These are phyloP conservation scores for Tetrapisispora pingtungensis DNA, from an alignment of 805 yeast species.

Conservation along the genomic window DNA sequence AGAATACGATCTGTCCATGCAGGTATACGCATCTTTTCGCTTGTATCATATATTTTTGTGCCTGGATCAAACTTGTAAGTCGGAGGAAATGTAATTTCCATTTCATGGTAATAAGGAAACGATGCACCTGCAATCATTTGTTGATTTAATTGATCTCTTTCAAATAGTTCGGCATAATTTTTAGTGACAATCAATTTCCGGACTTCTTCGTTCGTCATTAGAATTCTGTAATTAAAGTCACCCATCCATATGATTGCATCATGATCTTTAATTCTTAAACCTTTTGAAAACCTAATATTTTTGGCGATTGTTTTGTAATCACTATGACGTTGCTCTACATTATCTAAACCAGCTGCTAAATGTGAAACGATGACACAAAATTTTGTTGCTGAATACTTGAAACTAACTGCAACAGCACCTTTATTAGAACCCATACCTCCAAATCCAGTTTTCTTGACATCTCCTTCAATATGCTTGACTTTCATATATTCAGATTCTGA, in stretches of 20 bases:
- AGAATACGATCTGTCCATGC: slow-evolving; percentile 96
- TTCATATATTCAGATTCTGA: slow-evolving; percentile 41
- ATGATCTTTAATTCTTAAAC: slow-evolving; percentile 55
- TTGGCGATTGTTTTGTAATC: slow-evolving; percentile 73
- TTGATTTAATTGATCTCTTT: slow-evolving; percentile 64
- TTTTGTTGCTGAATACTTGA: slow-evolving; percentile 54
- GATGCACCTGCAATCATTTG: slow-evolving; percentile 72
- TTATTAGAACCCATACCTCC: slow-evolving; percentile 83
- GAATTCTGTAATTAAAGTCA: slow-evolving; percentile 81
- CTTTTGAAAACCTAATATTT: slow-evolving; percentile 54
- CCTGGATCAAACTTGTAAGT: slow-evolving; percentile 93
- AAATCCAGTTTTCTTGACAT: slow-evolving; percentile 81
- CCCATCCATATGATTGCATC: slow-evolving; percentile 87
- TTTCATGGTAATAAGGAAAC: slow-evolving; percentile 74
- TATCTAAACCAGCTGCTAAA: slow-evolving; percentile 85
- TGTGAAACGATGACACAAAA: slow-evolving; percentile 79
- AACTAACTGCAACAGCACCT: slow-evolving; percentile 69
- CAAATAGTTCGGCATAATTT: slow-evolving; percentile 45
- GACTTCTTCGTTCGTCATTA: slow-evolving; percentile 61
- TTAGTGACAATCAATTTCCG: slow-evolving; percentile 40
- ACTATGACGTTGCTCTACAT: slow-evolving; percentile 72
- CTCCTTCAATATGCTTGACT: slow-evolving; percentile 55
- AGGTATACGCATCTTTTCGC: slow-evolving; percentile 87
- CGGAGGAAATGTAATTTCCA: slow-evolving; percentile 72
- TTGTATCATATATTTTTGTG: slow-evolving; percentile 69